These are phyloP conservation scores for Rubroboletus pulcherrimus DNA, from an alignment of 768 basidiomycete species.

Conservation along the genomic window DNA sequence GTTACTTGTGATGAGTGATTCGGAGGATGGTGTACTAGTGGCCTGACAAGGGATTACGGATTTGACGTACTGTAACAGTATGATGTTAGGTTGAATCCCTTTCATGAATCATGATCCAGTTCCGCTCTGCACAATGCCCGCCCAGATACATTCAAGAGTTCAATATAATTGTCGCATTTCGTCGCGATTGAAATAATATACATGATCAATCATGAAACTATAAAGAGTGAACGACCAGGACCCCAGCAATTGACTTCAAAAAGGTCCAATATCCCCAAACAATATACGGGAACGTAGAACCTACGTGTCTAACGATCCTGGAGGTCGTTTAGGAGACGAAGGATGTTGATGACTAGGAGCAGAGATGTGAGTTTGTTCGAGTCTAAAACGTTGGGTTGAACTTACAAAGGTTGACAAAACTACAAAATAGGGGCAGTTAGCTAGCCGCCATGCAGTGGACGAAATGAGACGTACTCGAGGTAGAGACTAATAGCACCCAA, in stretches of 20 bases:
- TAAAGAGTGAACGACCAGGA: constrained; percentile 2
- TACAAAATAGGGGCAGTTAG: constrained; percentile 30
- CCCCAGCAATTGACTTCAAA: background rate
- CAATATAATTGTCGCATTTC: constrained; percentile 1
- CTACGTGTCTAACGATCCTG: constrained; percentile 37
- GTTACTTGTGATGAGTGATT: background rate
- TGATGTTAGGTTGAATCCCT: background rate
- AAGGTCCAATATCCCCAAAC: background rate
- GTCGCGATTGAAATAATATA: constrained; percentile 19
- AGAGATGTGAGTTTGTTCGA: constrained; percentile 1
- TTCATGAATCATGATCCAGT: background rate
- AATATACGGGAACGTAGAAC: background rate
- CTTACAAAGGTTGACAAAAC: constrained; percentile 86
- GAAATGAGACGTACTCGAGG: constrained; percentile 64
- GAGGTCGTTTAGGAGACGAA: constrained; percentile 68
- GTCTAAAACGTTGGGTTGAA: constrained; percentile 10
- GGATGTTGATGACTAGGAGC: constrained; percentile 70
- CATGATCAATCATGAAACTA: constrained; percentile 11
- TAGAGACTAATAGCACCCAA: constrained; percentile 91
- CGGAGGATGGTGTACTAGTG: background rate
- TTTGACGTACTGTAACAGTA: background rate
- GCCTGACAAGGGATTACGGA: background rate
- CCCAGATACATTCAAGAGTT: background rate
- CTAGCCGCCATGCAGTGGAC: background rate
- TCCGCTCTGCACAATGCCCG: too few relatives aligned